Evolutionary conservation across 495 filamentous ascomycete species (phyloP), one percentile per base, ranked within the genome.

Genomic region (Delitschia confertaspora): DNA sequence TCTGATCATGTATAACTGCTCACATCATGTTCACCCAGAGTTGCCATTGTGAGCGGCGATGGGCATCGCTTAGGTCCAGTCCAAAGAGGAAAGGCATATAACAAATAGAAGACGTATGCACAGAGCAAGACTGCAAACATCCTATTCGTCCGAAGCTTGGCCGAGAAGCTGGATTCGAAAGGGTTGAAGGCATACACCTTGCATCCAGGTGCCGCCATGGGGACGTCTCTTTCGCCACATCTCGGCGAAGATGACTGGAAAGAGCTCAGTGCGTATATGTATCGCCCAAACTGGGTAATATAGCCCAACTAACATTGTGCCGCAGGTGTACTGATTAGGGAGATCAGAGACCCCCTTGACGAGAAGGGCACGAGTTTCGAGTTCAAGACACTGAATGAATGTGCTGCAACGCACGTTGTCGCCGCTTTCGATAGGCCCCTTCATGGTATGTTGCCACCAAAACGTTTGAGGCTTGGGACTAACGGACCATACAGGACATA

Each of bases 121-220:
- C 54, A 54, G 30, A 37, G 33, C 38, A 57, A 57, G 22, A 39
- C 54, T 0, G 54, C 45, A 8, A 57, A 57, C 33, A 47, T 57
- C n/a, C 36, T 57, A 16, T 50, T 53, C 23, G 38, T 50, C 3
- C 38, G 50, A 17, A 23, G 4, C 6, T 19, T 57, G 11, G 42
- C 44, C 27, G 20, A 49, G 32, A 49, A 51, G 30, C 36, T 54
- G 23, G 41, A 37, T 2, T 13, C 13, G 0, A 37, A 34, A 32
- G 53, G 53, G 7, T 16, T 57, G 17, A 44, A 17, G 19, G 34
- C 54, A 31, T 57, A 53, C 24, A 50, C 37, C 22, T 22, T 50
- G 29, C 51, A 55, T 38, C 51, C 51, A 2, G 51, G 51, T 10
- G 40, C 45, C 6, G 21, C 22, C 4, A 37, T 49, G 22, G 47